Percentiles rank a stretch among this genome's conserved stretches.
Evolutionary conservation across 2,329 filamentous ascomycete genomes (phyloP).

Genomic region (Torrubiella hemipterigena): DNA sequence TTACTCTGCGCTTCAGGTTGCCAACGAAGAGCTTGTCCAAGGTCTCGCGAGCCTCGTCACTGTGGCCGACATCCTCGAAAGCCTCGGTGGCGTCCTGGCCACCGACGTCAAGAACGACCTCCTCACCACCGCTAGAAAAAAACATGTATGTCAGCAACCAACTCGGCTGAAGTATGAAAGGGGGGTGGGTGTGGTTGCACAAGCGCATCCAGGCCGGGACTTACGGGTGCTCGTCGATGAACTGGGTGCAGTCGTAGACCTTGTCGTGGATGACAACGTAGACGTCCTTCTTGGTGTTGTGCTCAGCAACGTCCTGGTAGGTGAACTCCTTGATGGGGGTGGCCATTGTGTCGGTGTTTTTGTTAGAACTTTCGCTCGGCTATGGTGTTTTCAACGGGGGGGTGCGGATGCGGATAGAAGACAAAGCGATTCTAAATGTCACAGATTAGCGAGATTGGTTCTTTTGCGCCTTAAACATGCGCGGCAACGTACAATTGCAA

Average conservation of each 20-base stretch:
- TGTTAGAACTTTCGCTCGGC: too few relatives aligned
- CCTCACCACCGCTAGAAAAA: slow-evolving; percentile 98
- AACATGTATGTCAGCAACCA: slow-evolving; percentile 10
- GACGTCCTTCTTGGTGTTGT: slow-evolving; percentile 90
- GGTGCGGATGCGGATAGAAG: too few relatives aligned
- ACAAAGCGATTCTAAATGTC: too few relatives aligned
- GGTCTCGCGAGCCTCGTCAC: slow-evolving; percentile 93
- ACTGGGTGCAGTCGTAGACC: slow-evolving; percentile 81
- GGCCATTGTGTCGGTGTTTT: slow-evolving; percentile 19
- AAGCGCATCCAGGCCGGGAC: slow-evolving; percentile 19
- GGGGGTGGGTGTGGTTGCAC: too few relatives aligned
- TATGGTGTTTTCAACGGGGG: too few relatives aligned
- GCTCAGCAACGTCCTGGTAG: slow-evolving; percentile 69
- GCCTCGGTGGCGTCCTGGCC: slow-evolving; percentile 96
- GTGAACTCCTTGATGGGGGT: slow-evolving; percentile 42
- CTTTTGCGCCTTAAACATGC: too few relatives aligned
- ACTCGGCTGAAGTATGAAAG: slow-evolving; percentile 5
- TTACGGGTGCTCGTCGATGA: slow-evolving; percentile 94
- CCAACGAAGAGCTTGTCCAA: slow-evolving; percentile 67
- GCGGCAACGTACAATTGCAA: too few relatives aligned
- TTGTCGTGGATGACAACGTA: slow-evolving; percentile 91
- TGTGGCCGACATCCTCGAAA: slow-evolving; percentile 98
- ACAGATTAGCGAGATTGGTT: too few relatives aligned
- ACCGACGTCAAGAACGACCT: slow-evolving; percentile 90
- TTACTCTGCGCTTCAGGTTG: slow-evolving; percentile 67